Evolutionary conservation across 2,329 filamentous ascomycete species (phyloP), one percentile per base, ranked within the genome.

Genomic region (Furcasterigmium sp.): DNA sequence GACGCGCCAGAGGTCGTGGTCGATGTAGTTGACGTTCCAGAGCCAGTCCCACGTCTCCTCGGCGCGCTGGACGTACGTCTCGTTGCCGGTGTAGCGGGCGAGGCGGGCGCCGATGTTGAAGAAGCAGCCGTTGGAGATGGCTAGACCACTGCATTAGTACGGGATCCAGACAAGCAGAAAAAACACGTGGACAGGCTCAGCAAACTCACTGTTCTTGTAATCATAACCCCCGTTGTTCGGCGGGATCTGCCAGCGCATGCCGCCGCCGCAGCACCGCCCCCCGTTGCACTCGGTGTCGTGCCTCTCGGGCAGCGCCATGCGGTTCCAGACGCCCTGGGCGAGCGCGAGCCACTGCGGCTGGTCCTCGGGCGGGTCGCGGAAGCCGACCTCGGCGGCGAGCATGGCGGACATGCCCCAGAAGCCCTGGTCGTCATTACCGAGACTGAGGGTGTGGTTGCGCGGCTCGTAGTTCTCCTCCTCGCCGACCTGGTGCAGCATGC

Each of bases 221-320:
- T 83, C 73, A 61, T 87, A 91, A 26, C 87, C 87, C 37, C 72
- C 75, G 59, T 91, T 89, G 53, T 84, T 81, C 6, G 76, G 69
- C 51, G 82, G 87, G 47, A 91, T 85, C 67, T 91, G 87, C 85
- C 85, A 89, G 52, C 84, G 74, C 49, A 91, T 61, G 17, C 86
- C 87, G 17, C 61, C 61, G 45, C 76, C 78, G 23, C 23, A 26
- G 23, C 23, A 26, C 7, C 23, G 23, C 7, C 23, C 23, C 36
- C 73, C 75, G 46, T 78, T 80, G 15, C 70, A 72, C 0, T 62
- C 62, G 1, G 67, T 61, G 8, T 71, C 71, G 54, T 87, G 81
- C 67, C 84, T 84, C 37, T 79, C 72, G 2, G 68, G 63, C 17
- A 56, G 58, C 3, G 73, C 76, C 41, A 72, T 67, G 2, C 72